These are phyloP conservation scores for Beauveria varroae DNA, from an alignment of 2,329 filamentous ascomycete genomes.

Conservation along the genomic window DNA sequence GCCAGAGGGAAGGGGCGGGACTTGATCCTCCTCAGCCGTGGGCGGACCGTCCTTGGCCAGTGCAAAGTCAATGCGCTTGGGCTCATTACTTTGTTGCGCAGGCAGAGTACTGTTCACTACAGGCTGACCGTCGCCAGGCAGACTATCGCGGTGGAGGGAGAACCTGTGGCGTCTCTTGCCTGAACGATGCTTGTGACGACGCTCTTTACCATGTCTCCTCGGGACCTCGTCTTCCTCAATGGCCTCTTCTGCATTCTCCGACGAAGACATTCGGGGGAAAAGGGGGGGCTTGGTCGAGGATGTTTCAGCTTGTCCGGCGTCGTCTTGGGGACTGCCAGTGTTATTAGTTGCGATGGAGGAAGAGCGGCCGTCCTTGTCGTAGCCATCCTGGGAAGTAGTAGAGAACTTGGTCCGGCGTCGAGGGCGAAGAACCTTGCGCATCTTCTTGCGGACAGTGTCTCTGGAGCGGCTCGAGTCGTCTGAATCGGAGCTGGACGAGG, in stretches of 20 bases:
- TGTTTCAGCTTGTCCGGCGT: constrained; percentile 28
- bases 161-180: constrained; percentile 24
- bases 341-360: constrained; percentile 35
- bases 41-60: constrained; percentile 18
- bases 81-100: constrained; percentile 28
- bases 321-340: constrained; percentile 26
- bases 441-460: constrained; percentile 62
- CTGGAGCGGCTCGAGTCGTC: constrained; percentile 50
- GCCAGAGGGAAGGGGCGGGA: background rate
- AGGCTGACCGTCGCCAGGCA: constrained; percentile 19
- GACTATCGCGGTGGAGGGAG: constrained; percentile 21
- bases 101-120: constrained; percentile 22
- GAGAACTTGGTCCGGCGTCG: constrained; percentile 72
- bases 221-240: constrained; percentile 35
- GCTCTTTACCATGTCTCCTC: constrained; percentile 26
- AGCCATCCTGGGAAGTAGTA: constrained; percentile 56
- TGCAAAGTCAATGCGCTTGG: constrained; percentile 54
- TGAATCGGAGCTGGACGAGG: constrained; percentile 61
- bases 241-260: constrained; percentile 33
- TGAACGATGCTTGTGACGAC: constrained; percentile 29
- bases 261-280: constrained; percentile 28
- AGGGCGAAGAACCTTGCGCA: constrained; percentile 67
- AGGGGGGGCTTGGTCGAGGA: constrained; percentile 29
- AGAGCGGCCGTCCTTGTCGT: constrained; percentile 27
- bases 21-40: background rate